A percentile compares a stretch with the other conserved stretches of the same genome.
Conservation (phyloP, 805 yeast genomes). For the Teunomyces aglyptinius region DNA sequence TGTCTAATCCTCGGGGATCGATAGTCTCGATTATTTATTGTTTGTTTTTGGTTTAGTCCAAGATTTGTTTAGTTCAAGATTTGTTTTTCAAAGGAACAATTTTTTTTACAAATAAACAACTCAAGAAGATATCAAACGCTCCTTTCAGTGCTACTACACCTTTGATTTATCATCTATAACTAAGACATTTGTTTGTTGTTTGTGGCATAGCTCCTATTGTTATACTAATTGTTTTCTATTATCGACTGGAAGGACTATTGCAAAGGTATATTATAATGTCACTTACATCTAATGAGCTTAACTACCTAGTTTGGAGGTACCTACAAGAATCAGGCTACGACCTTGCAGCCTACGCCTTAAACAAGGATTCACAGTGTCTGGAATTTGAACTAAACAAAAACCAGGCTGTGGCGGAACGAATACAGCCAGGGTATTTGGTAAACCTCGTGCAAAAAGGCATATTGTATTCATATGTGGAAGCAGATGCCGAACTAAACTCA, state of each 20-base stretch:
- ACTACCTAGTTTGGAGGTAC: conserved; percentile 90
- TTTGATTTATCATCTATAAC: too few species aligned
- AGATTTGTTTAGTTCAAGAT: too few species aligned
- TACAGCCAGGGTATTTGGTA: conserved; percentile 81
- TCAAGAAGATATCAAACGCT: neutral
- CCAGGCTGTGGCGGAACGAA: conserved; percentile 40
- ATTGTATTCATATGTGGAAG: conserved; percentile 47
- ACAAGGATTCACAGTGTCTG: conserved; percentile 66
- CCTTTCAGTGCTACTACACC: neutral
- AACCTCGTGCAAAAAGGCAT: conserved; percentile 84
- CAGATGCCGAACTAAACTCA: conserved; percentile 1
- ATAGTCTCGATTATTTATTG: neutral
- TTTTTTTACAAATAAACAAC: neutral
- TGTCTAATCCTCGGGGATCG: neutral
- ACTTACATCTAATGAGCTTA: conserved; percentile 76
- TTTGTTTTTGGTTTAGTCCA: neutral
- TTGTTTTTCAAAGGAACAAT: neutral
- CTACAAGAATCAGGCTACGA: conserved; percentile 82
- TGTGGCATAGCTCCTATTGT: neutral
- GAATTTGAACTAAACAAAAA: conserved; percentile 47
- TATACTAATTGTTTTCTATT: neutral
- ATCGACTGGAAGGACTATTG: neutral
- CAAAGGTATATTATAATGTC: conserved; percentile 51
- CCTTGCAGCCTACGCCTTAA: conserved; percentile 75
- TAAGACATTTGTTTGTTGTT: neutral